Evolutionary conservation across 805 yeast species (phyloP), one percentile per base, ranked within the genome.

Genomic region (Wickerhamomyces mucosus): DNA sequence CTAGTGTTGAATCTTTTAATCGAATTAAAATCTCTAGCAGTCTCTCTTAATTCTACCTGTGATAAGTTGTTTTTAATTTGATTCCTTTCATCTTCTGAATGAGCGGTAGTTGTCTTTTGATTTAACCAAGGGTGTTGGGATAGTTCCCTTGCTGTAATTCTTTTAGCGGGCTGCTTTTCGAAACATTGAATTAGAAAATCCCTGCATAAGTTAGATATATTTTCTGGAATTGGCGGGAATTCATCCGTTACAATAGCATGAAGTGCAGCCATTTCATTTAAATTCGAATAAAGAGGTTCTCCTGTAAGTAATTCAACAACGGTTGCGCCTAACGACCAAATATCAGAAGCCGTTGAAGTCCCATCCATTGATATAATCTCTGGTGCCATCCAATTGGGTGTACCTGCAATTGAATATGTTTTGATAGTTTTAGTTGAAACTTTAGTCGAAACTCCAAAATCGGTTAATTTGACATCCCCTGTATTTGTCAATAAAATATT

Each of bases 331-430:
- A 92, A 56, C 7, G 95, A 82, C 97, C 92, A 82, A 18, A 82
- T 72, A 58, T 92, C 98, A 3, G 95, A 83, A 2, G 94, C 80
- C 0, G 89, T 74, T 8, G 94, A 78, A 2, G 89, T 80, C 3
- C 94, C 94, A 46, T 79, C 82, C 44, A 85, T 76, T 26, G 78
- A 64, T 4, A 92, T 81, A 3, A 94, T 76, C 50, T 92, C 98
- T 0, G 98, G 98, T 0, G 98, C 96, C 96, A 92, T 88, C 97
- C 97, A 92, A 51, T 89, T 82, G 1, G 96, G 94, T 0, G 97
- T 85, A 2, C 98, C 98, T 0, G 72, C 76, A 41, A 70, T 61
- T 0, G 77, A 71, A 52, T 63, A 64, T 41, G 81, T 70, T 33
- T 78, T 65, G 40, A 75, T 52, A 3, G 46, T 42, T 15, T 36